Conservation (phyloP, 164 flowering plant species). For the Magnolia kwangsiensis region DNA sequence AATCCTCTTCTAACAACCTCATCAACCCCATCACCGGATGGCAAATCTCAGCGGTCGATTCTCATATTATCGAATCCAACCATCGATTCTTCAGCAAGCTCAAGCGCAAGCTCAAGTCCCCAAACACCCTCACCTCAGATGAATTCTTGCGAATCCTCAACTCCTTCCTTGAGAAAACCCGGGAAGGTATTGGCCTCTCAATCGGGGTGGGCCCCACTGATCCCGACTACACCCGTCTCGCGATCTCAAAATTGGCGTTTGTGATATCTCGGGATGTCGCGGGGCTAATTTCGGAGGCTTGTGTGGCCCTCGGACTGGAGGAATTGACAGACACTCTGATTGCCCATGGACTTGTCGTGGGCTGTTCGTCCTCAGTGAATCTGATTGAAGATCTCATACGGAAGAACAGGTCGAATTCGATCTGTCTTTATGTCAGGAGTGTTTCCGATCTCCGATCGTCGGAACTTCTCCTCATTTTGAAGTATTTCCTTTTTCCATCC, state of each 20-base stretch:
- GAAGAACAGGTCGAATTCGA: constrained; percentile 48
- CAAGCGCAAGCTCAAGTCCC: constrained; percentile 48
- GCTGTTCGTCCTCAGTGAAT: constrained; percentile 17
- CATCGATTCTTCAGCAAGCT: constrained; percentile 38
- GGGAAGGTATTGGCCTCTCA: constrained; percentile 26
- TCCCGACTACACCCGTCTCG: constrained; percentile 16
- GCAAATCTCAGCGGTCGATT: constrained; percentile 47
- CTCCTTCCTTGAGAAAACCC: constrained; percentile 42
- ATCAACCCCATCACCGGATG: constrained; percentile 55
- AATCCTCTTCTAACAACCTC: constrained; percentile 23
- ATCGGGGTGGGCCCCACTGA: constrained; percentile 23
- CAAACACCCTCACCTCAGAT: constrained; percentile 23
- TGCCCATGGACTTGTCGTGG: constrained; percentile 37
- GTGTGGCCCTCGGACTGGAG: constrained; percentile 60
- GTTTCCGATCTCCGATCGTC: constrained; percentile 38
- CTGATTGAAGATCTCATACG: constrained; percentile 40
- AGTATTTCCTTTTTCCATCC: constrained; percentile 51
- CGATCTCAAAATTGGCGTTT: constrained; percentile 51
- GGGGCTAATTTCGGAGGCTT: constrained; percentile 51
- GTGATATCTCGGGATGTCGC: constrained; percentile 49
- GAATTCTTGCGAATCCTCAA: constrained; percentile 40
- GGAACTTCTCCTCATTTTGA: constrained; percentile 57
- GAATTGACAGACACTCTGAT: constrained; percentile 54
- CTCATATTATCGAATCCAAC: constrained; percentile 32
- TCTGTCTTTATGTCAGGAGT: constrained; percentile 55